Evolutionary conservation across 257 asterid genomes (phyloP).

Genomic region (Jaltomata sinuosa): DNA sequence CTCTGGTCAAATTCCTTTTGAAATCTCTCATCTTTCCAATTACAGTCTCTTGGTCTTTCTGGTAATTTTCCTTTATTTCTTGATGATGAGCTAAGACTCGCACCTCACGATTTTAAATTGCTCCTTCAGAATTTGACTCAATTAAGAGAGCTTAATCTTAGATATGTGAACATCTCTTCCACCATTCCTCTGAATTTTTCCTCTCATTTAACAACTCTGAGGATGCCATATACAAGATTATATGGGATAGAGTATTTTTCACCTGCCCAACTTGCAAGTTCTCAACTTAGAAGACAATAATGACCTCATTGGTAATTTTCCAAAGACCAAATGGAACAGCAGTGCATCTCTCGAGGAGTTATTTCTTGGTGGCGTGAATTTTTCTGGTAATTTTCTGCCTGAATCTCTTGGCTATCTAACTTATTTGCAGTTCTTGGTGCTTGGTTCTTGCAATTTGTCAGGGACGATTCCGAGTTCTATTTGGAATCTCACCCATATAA

Average conservation of each 20-base stretch:
- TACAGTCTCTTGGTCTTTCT: too few relatives aligned
- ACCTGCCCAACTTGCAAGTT: constrained; percentile 3
- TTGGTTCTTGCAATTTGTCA: neutral
- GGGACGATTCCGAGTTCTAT: neutral
- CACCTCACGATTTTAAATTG: neutral
- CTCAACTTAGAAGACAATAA: neutral
- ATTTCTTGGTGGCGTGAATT: neutral
- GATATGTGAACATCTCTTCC: neutral
- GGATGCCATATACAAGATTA: neutral
- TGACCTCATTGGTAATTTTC: constrained; percentile 3
- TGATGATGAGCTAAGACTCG: too few relatives aligned
- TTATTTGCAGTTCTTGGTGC: neutral
- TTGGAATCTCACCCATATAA: constrained; percentile 9
- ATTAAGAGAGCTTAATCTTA: neutral
- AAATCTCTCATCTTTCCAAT: constrained; percentile 1
- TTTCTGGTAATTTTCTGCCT: constrained; percentile 9
- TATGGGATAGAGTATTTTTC: constrained; percentile 1
- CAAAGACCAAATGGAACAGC: constrained; percentile 8
- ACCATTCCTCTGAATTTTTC: constrained; percentile 10
- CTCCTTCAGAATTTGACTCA: constrained; percentile 16
- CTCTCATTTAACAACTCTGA: neutral
- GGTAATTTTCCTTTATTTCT: too few relatives aligned
- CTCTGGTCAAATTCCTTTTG: constrained; percentile 12
- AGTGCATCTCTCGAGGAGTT: neutral
- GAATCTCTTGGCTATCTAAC: constrained; percentile 11